These are phyloP conservation scores for Fraxinus nigra DNA, from an alignment of 305 asterid species.

Conservation along the genomic window DNA sequence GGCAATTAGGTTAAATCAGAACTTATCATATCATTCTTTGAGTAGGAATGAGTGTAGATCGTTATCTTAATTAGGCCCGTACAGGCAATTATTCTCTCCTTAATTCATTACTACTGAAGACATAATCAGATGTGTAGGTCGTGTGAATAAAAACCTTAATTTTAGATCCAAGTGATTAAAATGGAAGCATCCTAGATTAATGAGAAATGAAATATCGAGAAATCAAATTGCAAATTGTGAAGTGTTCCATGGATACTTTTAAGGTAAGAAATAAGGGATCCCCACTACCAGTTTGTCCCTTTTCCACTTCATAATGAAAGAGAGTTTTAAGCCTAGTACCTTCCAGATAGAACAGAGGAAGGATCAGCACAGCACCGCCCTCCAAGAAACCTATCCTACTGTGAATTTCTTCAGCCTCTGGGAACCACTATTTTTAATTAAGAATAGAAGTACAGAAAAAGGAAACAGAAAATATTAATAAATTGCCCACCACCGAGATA, in stretches of 20 bases:
- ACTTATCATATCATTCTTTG: constrained; percentile 3
- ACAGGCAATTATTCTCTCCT: not conserved
- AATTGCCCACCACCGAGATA: constrained; percentile 79
- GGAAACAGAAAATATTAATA: not conserved
- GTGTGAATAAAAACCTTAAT: not conserved
- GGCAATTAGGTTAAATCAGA: not conserved
- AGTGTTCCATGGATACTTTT: not conserved
- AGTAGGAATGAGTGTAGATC: constrained; percentile 9
- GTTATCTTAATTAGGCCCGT: not conserved
- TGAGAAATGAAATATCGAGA: not conserved
- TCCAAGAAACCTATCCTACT: constrained; percentile 73
- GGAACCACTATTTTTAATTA: constrained; percentile 19
- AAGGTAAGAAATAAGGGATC: not conserved
- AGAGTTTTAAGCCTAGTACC: constrained; percentile 38
- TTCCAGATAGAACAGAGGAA: constrained; percentile 78
- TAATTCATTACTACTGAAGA: not conserved
- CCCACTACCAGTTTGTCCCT: not conserved
- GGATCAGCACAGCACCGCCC: constrained; percentile 70
- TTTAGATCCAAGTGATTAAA: not conserved
- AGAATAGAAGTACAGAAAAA: not conserved
- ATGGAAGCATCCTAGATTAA: not conserved
- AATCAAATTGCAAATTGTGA: not conserved
- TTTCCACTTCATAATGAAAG: not conserved
- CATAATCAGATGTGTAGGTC: not conserved
- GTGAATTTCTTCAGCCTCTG: constrained; percentile 85